These are phyloP conservation scores for Fusarium verrucosum DNA, from an alignment of 2,329 filamentous ascomycete genomes.

Conservation along the genomic window DNA sequence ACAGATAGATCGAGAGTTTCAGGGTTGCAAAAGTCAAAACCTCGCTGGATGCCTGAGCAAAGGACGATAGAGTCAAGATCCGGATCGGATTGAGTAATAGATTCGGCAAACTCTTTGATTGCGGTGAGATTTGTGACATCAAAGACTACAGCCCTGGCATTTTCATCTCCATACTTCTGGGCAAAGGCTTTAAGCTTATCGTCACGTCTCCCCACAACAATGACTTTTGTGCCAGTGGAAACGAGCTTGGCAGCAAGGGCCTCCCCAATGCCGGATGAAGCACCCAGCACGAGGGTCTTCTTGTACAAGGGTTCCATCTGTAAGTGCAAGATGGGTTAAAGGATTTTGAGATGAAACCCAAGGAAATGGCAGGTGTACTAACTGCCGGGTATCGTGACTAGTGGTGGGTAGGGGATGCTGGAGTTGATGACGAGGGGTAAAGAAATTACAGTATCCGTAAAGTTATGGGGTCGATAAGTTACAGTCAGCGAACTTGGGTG, in stretches of 20 bases:
- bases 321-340: constrained; percentile 11
- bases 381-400: neutral
- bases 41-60: constrained; percentile 65
- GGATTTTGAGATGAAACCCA: neutral
- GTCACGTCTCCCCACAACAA: constrained; percentile 58
- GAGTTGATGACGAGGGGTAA: constrained; percentile 7
- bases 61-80: constrained; percentile 60
- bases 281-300: constrained; percentile 55
- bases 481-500: neutral
- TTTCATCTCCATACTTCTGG: constrained; percentile 52
- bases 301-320: constrained; percentile 41
- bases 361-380: neutral
- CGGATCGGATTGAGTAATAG: constrained; percentile 22
- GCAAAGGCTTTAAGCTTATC: constrained; percentile 61
- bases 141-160: constrained; percentile 49
- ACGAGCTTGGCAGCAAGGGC: constrained; percentile 53
- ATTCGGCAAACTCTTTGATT: constrained; percentile 40
- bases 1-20: constrained; percentile 43
- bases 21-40: constrained; percentile 45
- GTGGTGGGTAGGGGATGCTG: neutral
- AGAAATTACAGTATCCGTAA: neutral
- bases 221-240: constrained; percentile 54
- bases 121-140: constrained; percentile 57
- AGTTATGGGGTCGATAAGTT: neutral
- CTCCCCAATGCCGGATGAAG: constrained; percentile 44